A percentile compares a stretch with the other conserved stretches of the same genome.
Evolutionary conservation across 176 grass and related monocot genomes (phyloP).

Genomic region (Zea luxurians): DNA sequence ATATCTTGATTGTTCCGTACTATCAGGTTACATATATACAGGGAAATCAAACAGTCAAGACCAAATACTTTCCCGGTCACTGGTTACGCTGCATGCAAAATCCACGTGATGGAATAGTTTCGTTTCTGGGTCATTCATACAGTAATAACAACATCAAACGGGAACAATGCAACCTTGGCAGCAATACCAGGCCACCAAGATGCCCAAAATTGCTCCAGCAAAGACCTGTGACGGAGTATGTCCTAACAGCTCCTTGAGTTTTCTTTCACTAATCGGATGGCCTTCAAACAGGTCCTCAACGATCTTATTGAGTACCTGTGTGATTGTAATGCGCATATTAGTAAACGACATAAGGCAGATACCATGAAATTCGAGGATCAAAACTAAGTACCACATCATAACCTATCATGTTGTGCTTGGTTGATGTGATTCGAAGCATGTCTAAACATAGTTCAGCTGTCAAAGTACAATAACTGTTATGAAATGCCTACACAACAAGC

Average conservation of each 20-base stretch:
- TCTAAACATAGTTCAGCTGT: not conserved
- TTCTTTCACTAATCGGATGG: constrained; percentile 94
- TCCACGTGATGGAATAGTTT: constrained; percentile 9
- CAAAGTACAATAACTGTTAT: not conserved
- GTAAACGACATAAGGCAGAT: not conserved
- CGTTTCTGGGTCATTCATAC: constrained; percentile 31
- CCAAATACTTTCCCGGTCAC: constrained; percentile 23
- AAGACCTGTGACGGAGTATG: constrained; percentile 95
- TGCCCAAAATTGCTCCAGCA: constrained; percentile 78
- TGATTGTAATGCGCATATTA: not conserved
- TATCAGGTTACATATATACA: constrained; percentile 43
- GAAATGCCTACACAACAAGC: not conserved
- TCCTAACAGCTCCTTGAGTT: constrained; percentile 87
- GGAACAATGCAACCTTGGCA: constrained; percentile 76
- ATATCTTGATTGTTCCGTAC: not conserved
- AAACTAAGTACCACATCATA: not conserved
- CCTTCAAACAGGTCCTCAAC: constrained; percentile 95
- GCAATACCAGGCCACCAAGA: constrained; percentile 78
- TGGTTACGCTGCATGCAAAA: constrained; percentile 4
- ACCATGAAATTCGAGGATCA: not conserved
- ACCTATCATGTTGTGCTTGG: not conserved
- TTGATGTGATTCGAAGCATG: not conserved
- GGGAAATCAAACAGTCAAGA: not conserved
- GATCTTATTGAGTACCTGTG: constrained; percentile 96
- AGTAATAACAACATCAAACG: constrained; percentile 34